A percentile compares a stretch with the other conserved stretches of the same genome.
phyloP scores from a whole-genome alignment of 345 rosid species.

The Lepidium didymum region DNA sequence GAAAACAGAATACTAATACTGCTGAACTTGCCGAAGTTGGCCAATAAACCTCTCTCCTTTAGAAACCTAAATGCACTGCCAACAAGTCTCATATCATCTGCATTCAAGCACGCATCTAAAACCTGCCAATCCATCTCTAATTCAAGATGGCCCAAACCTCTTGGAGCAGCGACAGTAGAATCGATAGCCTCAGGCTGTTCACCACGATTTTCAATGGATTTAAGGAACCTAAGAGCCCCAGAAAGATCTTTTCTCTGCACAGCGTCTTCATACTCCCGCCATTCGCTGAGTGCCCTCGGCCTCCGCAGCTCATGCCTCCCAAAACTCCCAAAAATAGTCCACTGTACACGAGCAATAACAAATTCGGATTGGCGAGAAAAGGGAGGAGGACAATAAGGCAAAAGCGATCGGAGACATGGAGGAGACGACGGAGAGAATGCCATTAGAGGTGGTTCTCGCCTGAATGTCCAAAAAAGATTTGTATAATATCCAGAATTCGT shows the following conservation, averaged over 20 bases:
- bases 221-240: slow-evolving; percentile 72
- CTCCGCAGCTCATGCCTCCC: slow-evolving; percentile 7
- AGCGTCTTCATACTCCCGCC: slow-evolving; percentile 88
- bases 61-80: slow-evolving; percentile 61
- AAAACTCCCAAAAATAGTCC: not conserved
- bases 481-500: no score
- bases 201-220: slow-evolving; percentile 31
- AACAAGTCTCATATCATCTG: slow-evolving; percentile 89
- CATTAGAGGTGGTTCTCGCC: slow-evolving; percentile 11
- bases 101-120: slow-evolving; percentile 78
- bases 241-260: slow-evolving; percentile 79
- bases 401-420: slow-evolving; percentile 10
- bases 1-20: slow-evolving; percentile 43
- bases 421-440: slow-evolving; percentile 12
- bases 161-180: slow-evolving; percentile 1
- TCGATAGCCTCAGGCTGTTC: slow-evolving; percentile 14
- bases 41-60: slow-evolving; percentile 52
- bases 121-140: slow-evolving; percentile 70
- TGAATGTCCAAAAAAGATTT: not conserved
- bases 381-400: not conserved
- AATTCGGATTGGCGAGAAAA: not conserved
- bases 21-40: slow-evolving; percentile 66
- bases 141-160: slow-evolving; percentile 32
- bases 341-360: not conserved
- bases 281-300: slow-evolving; percentile 53